These are phyloP conservation scores for Grosmannia huntii DNA, from an alignment of 2,329 filamentous ascomycete species.

Conservation along the genomic window DNA sequence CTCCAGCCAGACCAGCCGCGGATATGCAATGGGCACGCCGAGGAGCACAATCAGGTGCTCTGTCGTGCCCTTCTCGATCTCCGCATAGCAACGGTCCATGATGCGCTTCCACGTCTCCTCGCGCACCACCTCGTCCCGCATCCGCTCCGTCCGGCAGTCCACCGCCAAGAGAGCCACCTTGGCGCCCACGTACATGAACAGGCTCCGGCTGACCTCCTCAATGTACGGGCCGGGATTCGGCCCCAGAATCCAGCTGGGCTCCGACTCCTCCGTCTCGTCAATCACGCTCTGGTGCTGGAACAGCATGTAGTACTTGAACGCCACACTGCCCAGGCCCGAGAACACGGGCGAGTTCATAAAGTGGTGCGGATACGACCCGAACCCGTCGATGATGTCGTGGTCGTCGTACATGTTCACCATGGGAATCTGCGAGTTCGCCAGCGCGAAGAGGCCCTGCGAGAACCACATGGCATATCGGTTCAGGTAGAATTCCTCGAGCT, in stretches of 20 bases:
- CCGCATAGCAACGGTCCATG: conserved; percentile 71
- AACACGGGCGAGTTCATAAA: conserved; percentile 90
- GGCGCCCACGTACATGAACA: conserved; percentile 74
- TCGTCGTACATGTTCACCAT: conserved; percentile 99
- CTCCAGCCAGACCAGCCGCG: conserved; percentile 60
- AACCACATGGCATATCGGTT: conserved; percentile 91
- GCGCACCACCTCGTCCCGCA: conserved; percentile 65
- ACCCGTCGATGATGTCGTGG: conserved; percentile 85
- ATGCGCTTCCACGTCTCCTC: conserved; percentile 75
- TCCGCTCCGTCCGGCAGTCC: conserved; percentile 85
- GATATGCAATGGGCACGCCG: conserved; percentile 74
- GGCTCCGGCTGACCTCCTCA: conserved; percentile 66
- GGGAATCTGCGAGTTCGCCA: conserved; percentile 87
- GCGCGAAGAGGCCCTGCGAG: conserved; percentile 84
- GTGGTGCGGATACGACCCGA: conserved; percentile 80
- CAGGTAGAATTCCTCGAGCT: conserved; percentile 80
- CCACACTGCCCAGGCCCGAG: conserved; percentile 75
- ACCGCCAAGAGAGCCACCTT: conserved; percentile 73
- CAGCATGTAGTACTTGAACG: conserved; percentile 97
- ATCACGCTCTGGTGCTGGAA: conserved; percentile 91
- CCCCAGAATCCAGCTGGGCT: conserved; percentile 87
- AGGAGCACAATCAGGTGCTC: conserved; percentile 82
- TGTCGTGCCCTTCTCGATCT: conserved; percentile 71
- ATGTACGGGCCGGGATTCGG: conserved; percentile 78
- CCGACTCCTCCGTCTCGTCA: conserved; percentile 66